A percentile compares a stretch with the other conserved stretches of the same genome.
phyloP scores from a whole-genome alignment of 257 asterid species.

The Capsicum pubescens region DNA sequence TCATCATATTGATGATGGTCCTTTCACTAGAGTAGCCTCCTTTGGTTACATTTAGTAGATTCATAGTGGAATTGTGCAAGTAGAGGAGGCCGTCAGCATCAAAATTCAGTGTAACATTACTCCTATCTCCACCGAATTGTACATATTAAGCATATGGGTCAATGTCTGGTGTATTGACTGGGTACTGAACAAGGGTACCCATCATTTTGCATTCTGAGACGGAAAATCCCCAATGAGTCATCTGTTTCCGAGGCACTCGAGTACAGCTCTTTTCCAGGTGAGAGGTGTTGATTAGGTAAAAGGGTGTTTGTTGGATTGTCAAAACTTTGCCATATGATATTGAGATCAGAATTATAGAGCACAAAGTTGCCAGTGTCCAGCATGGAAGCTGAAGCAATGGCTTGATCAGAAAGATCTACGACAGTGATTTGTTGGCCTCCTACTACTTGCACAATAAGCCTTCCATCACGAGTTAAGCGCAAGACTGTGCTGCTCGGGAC shows the following conservation, averaged over 20 bases:
- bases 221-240: slow-evolving; percentile 41
- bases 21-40: slow-evolving; percentile 35
- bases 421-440: slow-evolving; percentile 25
- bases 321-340: slow-evolving; percentile 61
- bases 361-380: slow-evolving; percentile 63
- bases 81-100: slow-evolving; percentile 49
- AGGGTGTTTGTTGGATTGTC: slow-evolving; percentile 56
- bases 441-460: slow-evolving; percentile 41
- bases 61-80: slow-evolving; percentile 39
- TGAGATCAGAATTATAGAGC: slow-evolving; percentile 35
- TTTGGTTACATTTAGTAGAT: slow-evolving; percentile 30
- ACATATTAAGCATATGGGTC: slow-evolving; percentile 37
- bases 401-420: background rate
- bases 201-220: slow-evolving; percentile 51
- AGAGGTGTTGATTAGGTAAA: slow-evolving; percentile 47
- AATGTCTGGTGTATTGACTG: slow-evolving; percentile 10
- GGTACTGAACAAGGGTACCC: slow-evolving; percentile 64
- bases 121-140: background rate
- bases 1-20: slow-evolving; percentile 40
- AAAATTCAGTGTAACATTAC: slow-evolving; percentile 43
- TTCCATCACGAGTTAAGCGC: slow-evolving; percentile 39
- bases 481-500: slow-evolving; percentile 33
- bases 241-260: slow-evolving; percentile 51
- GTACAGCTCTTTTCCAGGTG: slow-evolving; percentile 29
- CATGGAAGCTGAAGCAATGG: slow-evolving; percentile 49